Conservation (phyloP, 2,329 filamentous ascomycete species). For the Pestalotiopsis sp. region DNA sequence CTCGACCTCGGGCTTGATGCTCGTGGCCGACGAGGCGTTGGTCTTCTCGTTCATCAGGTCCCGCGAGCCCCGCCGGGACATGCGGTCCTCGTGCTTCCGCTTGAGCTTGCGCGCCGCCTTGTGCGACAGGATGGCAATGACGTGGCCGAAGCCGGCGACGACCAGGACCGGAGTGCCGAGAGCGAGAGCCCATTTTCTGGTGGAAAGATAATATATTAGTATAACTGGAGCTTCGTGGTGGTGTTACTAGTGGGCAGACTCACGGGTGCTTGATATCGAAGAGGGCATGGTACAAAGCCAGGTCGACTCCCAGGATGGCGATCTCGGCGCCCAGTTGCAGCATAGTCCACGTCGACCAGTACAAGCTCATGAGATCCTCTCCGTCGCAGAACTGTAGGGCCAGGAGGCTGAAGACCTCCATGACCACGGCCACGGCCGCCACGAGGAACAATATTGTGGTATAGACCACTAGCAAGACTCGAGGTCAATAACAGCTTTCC, state of each 20-base stretch:
- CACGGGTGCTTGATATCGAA: slow-evolving; percentile 54
- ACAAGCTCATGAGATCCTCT: slow-evolving; percentile 61
- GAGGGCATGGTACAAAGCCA: slow-evolving; percentile 54
- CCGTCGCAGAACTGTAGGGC: slow-evolving; percentile 62
- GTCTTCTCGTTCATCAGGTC: slow-evolving; percentile 13
- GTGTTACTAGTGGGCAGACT: slow-evolving; percentile 25
- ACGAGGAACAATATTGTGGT: slow-evolving; percentile 41
- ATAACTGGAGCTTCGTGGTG: background rate
- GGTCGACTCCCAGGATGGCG: slow-evolving; percentile 57
- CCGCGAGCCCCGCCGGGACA: background rate
- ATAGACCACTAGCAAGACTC: background rate
- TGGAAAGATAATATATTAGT: background rate
- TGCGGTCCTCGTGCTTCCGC: slow-evolving; percentile 18
- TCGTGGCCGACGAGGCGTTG: background rate
- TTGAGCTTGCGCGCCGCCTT: slow-evolving; percentile 16
- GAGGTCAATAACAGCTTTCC: background rate
- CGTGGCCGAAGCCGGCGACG: slow-evolving; percentile 55
- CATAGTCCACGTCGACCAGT: slow-evolving; percentile 65
- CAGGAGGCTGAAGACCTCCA: slow-evolving; percentile 57
- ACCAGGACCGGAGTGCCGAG: slow-evolving; percentile 63
- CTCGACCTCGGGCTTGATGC: slow-evolving; percentile 2
- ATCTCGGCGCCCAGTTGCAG: slow-evolving; percentile 61
- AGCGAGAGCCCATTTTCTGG: slow-evolving; percentile 54
- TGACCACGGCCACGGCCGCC: slow-evolving; percentile 47
- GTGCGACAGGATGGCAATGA: slow-evolving; percentile 35